These are phyloP conservation scores for Eucalyptus dawsonii DNA, from an alignment of 345 rosid species.

Conservation along the genomic window DNA sequence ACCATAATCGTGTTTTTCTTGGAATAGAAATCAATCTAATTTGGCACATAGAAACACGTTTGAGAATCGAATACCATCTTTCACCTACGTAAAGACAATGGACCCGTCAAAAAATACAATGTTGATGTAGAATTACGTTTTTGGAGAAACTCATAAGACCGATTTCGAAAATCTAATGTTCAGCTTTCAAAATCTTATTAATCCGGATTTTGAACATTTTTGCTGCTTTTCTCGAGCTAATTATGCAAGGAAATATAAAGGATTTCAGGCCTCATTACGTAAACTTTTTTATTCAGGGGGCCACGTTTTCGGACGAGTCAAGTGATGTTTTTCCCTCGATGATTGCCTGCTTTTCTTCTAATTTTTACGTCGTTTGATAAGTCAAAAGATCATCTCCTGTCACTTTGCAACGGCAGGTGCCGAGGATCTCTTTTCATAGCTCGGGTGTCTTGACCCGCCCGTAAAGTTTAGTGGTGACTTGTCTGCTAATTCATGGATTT, in stretches of 20 bases:
- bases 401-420: not conserved
- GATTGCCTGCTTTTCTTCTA: not conserved
- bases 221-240: not conserved
- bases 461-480: not conserved
- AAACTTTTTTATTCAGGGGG: not conserved
- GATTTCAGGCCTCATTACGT: not conserved
- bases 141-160: not conserved
- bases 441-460: not conserved
- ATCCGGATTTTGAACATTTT: not conserved
- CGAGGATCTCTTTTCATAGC: not conserved
- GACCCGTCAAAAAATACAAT: not conserved
- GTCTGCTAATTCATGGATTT: not conserved
- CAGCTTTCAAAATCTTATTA: not conserved
- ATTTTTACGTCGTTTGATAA: not conserved
- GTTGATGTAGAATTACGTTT: fast-evolving
- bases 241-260: not conserved
- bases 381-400: not conserved
- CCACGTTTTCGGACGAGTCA: not conserved
- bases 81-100: not conserved
- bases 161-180: not conserved
- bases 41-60: not conserved
- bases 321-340: not conserved
- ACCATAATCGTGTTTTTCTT: not conserved
- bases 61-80: not conserved
- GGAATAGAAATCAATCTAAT: not conserved